Evolutionary conservation across 768 basidiomycete species (phyloP).

Genomic region (Boletus fagicola): DNA sequence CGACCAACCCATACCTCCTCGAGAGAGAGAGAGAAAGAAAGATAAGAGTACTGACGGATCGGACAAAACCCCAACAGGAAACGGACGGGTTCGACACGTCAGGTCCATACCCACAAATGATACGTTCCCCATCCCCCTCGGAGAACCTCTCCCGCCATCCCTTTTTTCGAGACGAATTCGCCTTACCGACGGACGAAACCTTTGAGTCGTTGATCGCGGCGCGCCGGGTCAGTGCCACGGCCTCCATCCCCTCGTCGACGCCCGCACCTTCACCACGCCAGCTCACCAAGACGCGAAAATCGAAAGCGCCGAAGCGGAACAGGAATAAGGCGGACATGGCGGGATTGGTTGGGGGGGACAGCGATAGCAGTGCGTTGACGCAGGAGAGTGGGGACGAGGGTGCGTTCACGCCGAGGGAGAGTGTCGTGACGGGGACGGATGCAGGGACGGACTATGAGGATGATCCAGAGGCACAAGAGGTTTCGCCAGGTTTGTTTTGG

Average conservation of each 20-base stretch:
- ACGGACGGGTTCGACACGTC: slow-evolving; percentile 47
- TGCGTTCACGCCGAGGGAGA: slow-evolving; percentile 59
- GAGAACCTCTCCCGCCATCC: slow-evolving; percentile 69
- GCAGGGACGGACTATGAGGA: slow-evolving; percentile 71
- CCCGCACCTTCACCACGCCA: slow-evolving; percentile 55
- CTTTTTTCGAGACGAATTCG: slow-evolving; percentile 70
- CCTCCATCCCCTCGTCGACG: slow-evolving; percentile 51
- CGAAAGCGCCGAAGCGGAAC: slow-evolving; percentile 47
- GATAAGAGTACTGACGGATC: neutral
- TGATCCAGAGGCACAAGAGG: slow-evolving; percentile 62
- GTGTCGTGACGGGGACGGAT: slow-evolving; percentile 70
- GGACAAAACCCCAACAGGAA: slow-evolving; percentile 35
- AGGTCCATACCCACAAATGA: slow-evolving; percentile 42
- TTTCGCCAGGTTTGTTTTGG: slow-evolving; percentile 50
- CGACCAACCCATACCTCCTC: neutral
- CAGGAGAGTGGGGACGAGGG: slow-evolving; percentile 79
- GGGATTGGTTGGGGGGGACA: slow-evolving; percentile 76
- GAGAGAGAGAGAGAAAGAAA: too few relatives aligned
- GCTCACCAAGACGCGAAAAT: slow-evolving; percentile 36
- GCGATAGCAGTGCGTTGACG: slow-evolving; percentile 81
- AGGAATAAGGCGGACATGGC: slow-evolving; percentile 55
- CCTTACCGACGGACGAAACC: slow-evolving; percentile 55
- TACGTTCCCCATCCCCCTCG: slow-evolving; percentile 66
- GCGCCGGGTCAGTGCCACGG: slow-evolving; percentile 63
- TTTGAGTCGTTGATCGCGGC: slow-evolving; percentile 59